These are phyloP conservation scores for Coprinopsis sp. DNA, from an alignment of 768 basidiomycete genomes.

Conservation along the genomic window DNA sequence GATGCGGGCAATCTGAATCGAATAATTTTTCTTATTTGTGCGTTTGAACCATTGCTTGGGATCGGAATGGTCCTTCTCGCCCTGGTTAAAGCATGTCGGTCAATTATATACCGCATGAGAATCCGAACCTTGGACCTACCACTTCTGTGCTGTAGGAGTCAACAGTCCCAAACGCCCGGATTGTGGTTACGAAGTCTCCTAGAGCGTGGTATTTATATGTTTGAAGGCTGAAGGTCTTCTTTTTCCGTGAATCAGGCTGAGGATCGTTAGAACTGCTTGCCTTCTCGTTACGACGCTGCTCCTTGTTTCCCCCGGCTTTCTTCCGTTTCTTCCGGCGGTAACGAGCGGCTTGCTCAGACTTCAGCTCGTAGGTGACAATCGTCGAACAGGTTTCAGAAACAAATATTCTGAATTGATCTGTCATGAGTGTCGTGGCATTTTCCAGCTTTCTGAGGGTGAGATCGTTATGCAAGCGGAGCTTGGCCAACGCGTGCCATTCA, in stretches of 20 bases:
- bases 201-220: slow-evolving; percentile 37
- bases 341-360: slow-evolving; percentile 31
- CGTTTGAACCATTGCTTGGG: no score
- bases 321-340: slow-evolving; percentile 10
- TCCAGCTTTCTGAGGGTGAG: slow-evolving; percentile 21
- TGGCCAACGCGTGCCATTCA: slow-evolving; percentile 32
- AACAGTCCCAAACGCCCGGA: slow-evolving; percentile 29
- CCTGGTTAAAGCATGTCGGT: no score
- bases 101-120: no score
- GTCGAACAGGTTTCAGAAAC: slow-evolving; percentile 17
- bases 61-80: no score
- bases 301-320: background rate
- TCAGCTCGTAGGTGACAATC: slow-evolving; percentile 32
- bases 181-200: slow-evolving; percentile 28
- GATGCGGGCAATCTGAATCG: no score
- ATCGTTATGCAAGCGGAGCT: slow-evolving; percentile 29
- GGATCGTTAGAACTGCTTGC: no score
- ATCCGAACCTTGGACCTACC: slow-evolving; percentile 21
- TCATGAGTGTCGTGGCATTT: slow-evolving; percentile 22
- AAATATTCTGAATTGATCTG: slow-evolving; percentile 29
- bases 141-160: slow-evolving; percentile 38
- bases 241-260: slow-evolving; percentile 1
- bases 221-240: slow-evolving; percentile 22
- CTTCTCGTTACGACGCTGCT: background rate
- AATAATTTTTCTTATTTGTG: no score